Conservation (phyloP, 352 stramenopile species). For the Peronosclerospora sorghi region DNA sequence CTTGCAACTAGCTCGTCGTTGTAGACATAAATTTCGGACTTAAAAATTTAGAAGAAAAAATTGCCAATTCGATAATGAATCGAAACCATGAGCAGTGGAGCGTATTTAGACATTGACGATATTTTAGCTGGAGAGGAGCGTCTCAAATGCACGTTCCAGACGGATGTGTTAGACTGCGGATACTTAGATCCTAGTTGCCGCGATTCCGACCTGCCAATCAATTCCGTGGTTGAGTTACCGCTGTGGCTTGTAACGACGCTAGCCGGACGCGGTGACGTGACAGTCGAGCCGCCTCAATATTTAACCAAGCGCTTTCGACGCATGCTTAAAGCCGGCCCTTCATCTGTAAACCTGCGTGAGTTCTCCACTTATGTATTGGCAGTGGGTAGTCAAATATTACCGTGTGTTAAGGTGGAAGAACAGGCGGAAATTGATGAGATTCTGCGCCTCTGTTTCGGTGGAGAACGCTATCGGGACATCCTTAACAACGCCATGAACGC, state of each 20-base stretch:
- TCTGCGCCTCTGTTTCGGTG: constrained; percentile 58
- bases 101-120: constrained; percentile 66
- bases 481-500: constrained; percentile 82
- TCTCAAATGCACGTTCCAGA: constrained; percentile 64
- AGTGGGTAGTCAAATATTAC: constrained; percentile 47
- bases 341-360: constrained; percentile 63
- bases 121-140: constrained; percentile 75
- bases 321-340: constrained; percentile 70
- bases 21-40: background rate
- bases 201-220: constrained; percentile 31
- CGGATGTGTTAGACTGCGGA: constrained; percentile 52
- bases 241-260: constrained; percentile 65
- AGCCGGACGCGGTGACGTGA: constrained; percentile 37
- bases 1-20: constrained; percentile 21
- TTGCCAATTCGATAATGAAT: background rate
- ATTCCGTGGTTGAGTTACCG: constrained; percentile 53
- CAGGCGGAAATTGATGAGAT: constrained; percentile 66
- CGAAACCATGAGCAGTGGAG: constrained; percentile 6
- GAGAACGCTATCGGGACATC: constrained; percentile 63
- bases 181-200: constrained; percentile 66
- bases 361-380: constrained; percentile 67
- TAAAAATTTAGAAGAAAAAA: background rate
- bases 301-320: constrained; percentile 64
- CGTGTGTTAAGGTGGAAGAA: constrained; percentile 34
- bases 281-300: constrained; percentile 45